phyloP scores from a whole-genome alignment of 192 early-diverging fungal genomes.

The Geosiphon pyriformis region DNA sequence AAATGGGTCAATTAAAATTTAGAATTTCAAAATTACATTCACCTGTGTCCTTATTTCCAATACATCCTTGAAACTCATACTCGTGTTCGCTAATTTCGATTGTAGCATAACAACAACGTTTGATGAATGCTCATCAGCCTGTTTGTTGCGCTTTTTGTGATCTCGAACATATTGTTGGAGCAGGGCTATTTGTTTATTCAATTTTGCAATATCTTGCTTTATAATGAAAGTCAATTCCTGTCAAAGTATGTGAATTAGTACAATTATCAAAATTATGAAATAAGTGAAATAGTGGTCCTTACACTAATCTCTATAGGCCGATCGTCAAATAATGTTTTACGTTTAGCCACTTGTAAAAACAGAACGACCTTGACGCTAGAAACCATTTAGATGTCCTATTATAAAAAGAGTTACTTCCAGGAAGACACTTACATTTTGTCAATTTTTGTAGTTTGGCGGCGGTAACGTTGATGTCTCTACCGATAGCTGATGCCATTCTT shows the following conservation, averaged over 20 bases:
- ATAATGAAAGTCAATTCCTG: constrained; percentile 88
- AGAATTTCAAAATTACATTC: background rate
- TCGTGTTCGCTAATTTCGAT: constrained; percentile 85
- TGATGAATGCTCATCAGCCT: constrained; percentile 83
- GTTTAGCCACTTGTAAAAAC: constrained; percentile 67
- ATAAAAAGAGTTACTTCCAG: background rate
- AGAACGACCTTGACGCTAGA: background rate
- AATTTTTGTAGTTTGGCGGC: constrained; percentile 81
- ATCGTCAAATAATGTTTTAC: constrained; percentile 97
- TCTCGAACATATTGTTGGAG: constrained; percentile 69
- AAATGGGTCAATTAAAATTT: background rate
- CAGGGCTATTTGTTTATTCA: constrained; percentile 90
- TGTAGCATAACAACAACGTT: constrained; percentile 92
- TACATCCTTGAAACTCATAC: constrained; percentile 88
- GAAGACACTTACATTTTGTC: constrained; percentile 52
- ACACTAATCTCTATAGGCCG: constrained; percentile 90
- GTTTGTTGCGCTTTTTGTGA: constrained; percentile 49
- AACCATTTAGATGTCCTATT: constrained; percentile 1
- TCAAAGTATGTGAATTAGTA: constrained; percentile 3
- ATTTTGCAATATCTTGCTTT: constrained; percentile 92
- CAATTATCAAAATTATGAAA: background rate
- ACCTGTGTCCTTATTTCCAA: constrained; percentile 88
- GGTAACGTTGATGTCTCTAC: constrained; percentile 81
- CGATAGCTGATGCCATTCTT: constrained; percentile 74
- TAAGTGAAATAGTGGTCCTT: constrained; percentile 23